phyloP scores from a whole-genome alignment of 257 asterid genomes.

The Solanum rostratum region DNA sequence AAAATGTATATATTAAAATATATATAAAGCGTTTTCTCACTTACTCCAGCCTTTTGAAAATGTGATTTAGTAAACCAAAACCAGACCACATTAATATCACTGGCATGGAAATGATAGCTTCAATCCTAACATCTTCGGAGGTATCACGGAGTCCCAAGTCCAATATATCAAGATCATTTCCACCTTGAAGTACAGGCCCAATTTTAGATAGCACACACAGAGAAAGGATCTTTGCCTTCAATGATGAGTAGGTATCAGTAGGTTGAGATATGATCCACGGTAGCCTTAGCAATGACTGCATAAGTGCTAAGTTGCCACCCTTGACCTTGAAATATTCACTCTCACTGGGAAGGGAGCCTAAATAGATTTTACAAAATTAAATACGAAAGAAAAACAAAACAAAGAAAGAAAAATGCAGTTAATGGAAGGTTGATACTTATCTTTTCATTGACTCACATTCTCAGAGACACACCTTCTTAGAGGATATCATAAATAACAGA shows the following conservation, averaged over 20 bases:
- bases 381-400: background rate
- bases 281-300: constrained; percentile 60
- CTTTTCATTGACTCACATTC: background rate
- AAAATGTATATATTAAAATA: background rate
- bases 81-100: constrained; percentile 60
- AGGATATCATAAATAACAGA: background rate
- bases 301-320: constrained; percentile 26
- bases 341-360: constrained; percentile 43
- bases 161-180: constrained; percentile 49
- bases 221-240: constrained; percentile 70
- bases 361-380: constrained; percentile 1
- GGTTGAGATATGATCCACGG: constrained; percentile 48
- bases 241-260: constrained; percentile 33
- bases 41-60: constrained; percentile 84
- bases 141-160: constrained; percentile 75
- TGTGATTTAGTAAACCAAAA: constrained; percentile 39
- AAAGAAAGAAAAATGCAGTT: background rate
- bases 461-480: background rate
- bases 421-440: background rate
- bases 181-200: constrained; percentile 21
- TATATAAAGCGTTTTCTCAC: constrained; percentile 14
- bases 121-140: constrained; percentile 63
- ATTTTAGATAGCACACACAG: constrained; percentile 51
- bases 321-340: constrained; percentile 30
- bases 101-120: constrained; percentile 75